Conservation (phyloP, 208 protist genomes). For the Polymyxa betae region DNA sequence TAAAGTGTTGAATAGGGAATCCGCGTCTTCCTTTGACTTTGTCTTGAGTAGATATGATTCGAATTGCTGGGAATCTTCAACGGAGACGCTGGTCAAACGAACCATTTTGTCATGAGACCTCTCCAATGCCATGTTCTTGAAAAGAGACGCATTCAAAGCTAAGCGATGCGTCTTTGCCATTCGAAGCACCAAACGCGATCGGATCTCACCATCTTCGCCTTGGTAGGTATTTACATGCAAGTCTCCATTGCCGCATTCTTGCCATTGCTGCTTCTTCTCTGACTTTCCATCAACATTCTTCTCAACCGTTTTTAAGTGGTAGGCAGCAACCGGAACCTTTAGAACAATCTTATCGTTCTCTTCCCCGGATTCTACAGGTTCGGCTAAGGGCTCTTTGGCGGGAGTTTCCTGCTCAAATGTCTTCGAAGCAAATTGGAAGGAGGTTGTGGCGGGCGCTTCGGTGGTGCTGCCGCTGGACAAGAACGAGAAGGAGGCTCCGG, state of each 20-base stretch:
- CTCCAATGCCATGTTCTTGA: neutral
- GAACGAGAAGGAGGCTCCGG: neutral
- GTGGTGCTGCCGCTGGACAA: neutral
- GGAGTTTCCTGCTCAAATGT: neutral
- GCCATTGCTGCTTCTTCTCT: neutral
- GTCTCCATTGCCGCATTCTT: neutral
- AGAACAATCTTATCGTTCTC: constrained; percentile 3
- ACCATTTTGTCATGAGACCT: neutral
- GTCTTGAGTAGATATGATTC: neutral
- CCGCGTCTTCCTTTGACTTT: neutral
- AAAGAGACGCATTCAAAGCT: neutral
- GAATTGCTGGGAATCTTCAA: neutral
- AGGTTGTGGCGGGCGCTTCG: neutral
- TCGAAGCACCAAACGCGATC: neutral
- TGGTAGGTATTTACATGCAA: neutral
- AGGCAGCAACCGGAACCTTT: neutral
- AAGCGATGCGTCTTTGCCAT: constrained; percentile 8
- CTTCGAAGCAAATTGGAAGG: neutral
- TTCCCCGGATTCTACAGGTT: neutral
- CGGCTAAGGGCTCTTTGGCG: neutral
- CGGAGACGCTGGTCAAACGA: neutral
- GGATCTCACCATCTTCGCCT: neutral
- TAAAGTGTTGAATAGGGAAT: neutral
- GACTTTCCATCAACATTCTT: neutral
- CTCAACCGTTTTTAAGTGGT: neutral